Evolutionary conservation across 1,284 basidiomycete species (phyloP).

Genomic region (Cryptococcus sp.): DNA sequence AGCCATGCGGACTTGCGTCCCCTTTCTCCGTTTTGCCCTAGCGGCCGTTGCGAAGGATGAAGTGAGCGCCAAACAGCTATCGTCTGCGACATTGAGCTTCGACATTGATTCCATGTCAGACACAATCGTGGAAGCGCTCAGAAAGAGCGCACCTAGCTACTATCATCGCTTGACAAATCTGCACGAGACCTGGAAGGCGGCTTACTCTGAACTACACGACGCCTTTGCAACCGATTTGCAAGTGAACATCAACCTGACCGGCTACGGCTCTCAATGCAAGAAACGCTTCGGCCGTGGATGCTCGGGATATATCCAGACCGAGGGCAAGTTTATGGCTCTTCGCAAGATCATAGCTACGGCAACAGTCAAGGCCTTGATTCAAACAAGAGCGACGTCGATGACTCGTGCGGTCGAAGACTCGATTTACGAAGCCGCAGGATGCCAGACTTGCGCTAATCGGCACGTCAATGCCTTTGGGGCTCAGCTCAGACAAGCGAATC

Average conservation of each 20-base stretch:
- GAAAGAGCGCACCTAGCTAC: not conserved
- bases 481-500: not conserved
- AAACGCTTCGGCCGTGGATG: slow-evolving; percentile 11
- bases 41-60: not conserved
- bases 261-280: slow-evolving; percentile 12
- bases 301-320: not conserved
- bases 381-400: slow-evolving; percentile 2
- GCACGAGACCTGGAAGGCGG: not conserved
- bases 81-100: not conserved
- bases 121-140: not conserved
- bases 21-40: not conserved
- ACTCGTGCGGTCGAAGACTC: slow-evolving; percentile 2
- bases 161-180: not conserved
- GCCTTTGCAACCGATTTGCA: not conserved
- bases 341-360: slow-evolving; percentile 1
- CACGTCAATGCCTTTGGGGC: slow-evolving; percentile 15
- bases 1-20: not conserved
- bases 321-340: not conserved
- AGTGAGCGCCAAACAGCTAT: not conserved
- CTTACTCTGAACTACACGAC: not conserved
- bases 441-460: slow-evolving; percentile 12
- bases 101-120: not conserved
- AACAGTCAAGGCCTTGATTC: not conserved
- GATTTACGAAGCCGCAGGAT: slow-evolving; percentile 6
- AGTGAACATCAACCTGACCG: slow-evolving; percentile 12